Percentiles rank a stretch among this genome's conserved stretches.
Evolutionary conservation across 768 basidiomycete species (phyloP).

Genomic region (Boletus sp.): DNA sequence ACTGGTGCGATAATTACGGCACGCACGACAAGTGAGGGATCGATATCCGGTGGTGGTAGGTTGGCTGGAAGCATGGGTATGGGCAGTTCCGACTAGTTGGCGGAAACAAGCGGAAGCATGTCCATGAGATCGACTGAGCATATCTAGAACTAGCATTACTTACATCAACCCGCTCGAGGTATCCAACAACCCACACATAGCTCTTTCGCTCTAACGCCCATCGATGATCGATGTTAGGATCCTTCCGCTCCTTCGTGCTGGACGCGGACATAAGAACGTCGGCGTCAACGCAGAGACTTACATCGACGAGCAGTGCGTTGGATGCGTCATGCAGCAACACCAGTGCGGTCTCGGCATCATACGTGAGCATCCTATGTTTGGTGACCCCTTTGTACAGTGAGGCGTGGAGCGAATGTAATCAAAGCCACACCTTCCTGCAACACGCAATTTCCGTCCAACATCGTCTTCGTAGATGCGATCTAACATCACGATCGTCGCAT

Average conservation of each 20-base stretch:
- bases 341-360: conserved; percentile 47
- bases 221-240: conserved; percentile 11
- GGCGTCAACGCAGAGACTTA: conserved; percentile 46
- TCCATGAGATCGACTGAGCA: conserved; percentile 12
- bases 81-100: conserved; percentile 35
- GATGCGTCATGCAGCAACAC: conserved; percentile 49
- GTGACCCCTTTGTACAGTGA: conserved; percentile 7
- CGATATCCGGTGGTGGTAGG: conserved; percentile 37
- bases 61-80: conserved; percentile 44
- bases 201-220: conserved; percentile 56
- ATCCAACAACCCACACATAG: conserved; percentile 53
- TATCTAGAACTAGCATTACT: conserved; percentile 18
- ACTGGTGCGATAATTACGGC: conserved; percentile 49
- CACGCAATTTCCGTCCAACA: conserved; percentile 51
- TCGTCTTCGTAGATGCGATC: conserved; percentile 37
- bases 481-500: conserved; percentile 44
- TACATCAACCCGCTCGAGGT: conserved; percentile 51
- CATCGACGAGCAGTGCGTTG: conserved; percentile 55
- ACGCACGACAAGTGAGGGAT: conserved; percentile 46
- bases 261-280: conserved; percentile 14
- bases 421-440: conserved; percentile 53
- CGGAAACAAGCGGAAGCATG: conserved; percentile 12
- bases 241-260: conserved; percentile 7
- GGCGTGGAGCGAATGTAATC: conserved; percentile 14
- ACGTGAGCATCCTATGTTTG: conserved; percentile 49